Conservation (phyloP, 106 monocot species). For the Agapanthus africanus region DNA sequence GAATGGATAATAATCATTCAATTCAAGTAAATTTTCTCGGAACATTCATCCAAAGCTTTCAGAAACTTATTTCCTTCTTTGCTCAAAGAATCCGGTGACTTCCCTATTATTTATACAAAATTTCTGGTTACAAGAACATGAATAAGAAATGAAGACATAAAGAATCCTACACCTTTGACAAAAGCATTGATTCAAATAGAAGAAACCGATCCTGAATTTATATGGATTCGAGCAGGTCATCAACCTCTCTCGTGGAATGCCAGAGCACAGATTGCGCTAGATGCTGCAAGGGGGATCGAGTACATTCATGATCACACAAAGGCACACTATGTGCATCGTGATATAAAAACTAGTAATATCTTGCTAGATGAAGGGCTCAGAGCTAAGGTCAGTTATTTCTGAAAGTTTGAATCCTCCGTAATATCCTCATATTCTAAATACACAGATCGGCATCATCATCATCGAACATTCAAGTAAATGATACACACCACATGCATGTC, state of each 20-base stretch:
- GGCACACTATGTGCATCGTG: slow-evolving; percentile 32
- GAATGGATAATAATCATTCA: too few species aligned
- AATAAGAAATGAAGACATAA: background rate
- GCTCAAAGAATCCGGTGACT: background rate
- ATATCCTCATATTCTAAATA: background rate
- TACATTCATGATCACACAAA: slow-evolving; percentile 55
- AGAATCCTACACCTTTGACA: background rate
- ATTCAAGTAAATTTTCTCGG: too few species aligned
- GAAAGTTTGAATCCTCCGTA: background rate
- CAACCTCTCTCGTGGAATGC: slow-evolving; percentile 54
- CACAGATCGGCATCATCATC: background rate
- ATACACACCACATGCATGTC: background rate
- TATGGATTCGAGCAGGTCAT: slow-evolving; percentile 23
- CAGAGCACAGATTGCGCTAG: slow-evolving; percentile 44
- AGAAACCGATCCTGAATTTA: background rate
- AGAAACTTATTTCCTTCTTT: background rate
- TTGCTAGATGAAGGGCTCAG: slow-evolving; percentile 37
- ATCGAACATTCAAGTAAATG: background rate
- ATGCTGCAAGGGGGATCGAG: slow-evolving; percentile 46
- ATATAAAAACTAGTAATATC: slow-evolving; percentile 58
- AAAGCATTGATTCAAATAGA: background rate
- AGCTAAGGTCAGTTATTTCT: slow-evolving; percentile 31
- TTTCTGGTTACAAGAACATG: background rate
- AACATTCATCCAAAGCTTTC: too few species aligned
- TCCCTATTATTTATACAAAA: background rate